These are phyloP conservation scores for Fremontodendron californicum DNA, from an alignment of 345 rosid genomes.

Conservation along the genomic window DNA sequence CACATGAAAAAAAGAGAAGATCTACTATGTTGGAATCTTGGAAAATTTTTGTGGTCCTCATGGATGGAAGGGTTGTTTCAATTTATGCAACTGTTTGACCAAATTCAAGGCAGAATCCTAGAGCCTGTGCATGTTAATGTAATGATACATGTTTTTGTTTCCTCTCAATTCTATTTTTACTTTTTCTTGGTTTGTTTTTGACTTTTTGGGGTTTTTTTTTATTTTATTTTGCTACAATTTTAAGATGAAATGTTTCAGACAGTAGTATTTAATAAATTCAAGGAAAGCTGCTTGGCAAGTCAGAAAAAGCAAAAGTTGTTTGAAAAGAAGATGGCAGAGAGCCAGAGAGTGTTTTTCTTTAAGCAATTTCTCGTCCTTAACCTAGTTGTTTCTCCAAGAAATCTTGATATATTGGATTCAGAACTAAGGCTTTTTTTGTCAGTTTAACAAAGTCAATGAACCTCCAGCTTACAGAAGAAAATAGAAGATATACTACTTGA, in stretches of 20 bases:
- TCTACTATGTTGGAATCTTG: background rate
- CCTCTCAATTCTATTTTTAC: background rate
- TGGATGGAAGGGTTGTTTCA: background rate
- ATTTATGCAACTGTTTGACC: constrained; percentile 6
- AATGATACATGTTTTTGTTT: constrained; percentile 1
- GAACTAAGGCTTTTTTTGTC: background rate
- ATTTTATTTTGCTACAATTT: background rate
- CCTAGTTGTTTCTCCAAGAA: background rate
- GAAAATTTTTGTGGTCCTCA: constrained; percentile 4
- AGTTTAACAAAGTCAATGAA: background rate
- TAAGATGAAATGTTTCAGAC: constrained; percentile 14
- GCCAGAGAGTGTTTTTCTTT: background rate
- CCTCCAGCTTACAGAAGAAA: background rate
- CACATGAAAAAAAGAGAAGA: background rate
- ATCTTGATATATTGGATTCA: background rate
- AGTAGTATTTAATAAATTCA: constrained; percentile 2
- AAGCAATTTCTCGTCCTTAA: background rate
- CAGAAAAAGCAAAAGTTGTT: constrained; percentile 4
- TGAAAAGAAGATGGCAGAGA: background rate
- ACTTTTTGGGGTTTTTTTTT: background rate
- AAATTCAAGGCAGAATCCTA: constrained; percentile 2
- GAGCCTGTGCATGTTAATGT: constrained; percentile 12
- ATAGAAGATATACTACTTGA: too few species aligned
- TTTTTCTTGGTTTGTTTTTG: background rate
- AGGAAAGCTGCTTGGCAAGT: constrained; percentile 16